A percentile compares a stretch with the other conserved stretches of the same genome.
Evolutionary conservation across 2,329 filamentous ascomycete genomes (phyloP).

Genomic region (Anthostomella pinea): DNA sequence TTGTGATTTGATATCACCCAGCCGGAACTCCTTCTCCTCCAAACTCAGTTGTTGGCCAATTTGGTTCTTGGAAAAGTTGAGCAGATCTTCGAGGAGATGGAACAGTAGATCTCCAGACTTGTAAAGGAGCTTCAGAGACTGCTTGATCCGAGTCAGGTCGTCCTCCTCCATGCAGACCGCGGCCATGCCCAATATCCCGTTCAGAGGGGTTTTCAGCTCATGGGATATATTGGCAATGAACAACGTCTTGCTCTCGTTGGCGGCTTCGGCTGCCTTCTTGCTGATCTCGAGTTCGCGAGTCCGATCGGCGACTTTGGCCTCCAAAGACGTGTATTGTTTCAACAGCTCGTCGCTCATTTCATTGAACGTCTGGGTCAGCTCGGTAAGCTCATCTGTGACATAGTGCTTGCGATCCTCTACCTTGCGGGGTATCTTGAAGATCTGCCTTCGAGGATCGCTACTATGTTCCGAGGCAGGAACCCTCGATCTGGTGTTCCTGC

Average conservation of each 20-base stretch:
- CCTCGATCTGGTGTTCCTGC: constrained; percentile 29
- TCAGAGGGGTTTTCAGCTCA: constrained; percentile 89
- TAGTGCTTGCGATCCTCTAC: constrained; percentile 73
- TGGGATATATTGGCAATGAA: constrained; percentile 94
- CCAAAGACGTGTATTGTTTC: constrained; percentile 80
- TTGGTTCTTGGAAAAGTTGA: constrained; percentile 94
- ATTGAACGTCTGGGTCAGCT: constrained; percentile 82
- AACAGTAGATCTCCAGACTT: constrained; percentile 82
- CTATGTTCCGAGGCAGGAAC: constrained; percentile 31
- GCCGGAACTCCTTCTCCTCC: constrained; percentile 79
- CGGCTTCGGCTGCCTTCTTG: constrained; percentile 90
- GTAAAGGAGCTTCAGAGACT: constrained; percentile 83
- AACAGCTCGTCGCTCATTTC: constrained; percentile 90
- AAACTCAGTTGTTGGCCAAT: constrained; percentile 80
- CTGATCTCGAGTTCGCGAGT: constrained; percentile 83
- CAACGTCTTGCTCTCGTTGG: constrained; percentile 93
- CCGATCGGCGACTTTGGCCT: constrained; percentile 78
- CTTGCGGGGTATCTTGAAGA: constrained; percentile 81
- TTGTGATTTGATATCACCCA: constrained; percentile 82
- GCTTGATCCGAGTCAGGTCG: constrained; percentile 72
- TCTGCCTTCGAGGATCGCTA: constrained; percentile 44
- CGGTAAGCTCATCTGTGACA: constrained; percentile 80
- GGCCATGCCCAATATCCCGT: constrained; percentile 93
- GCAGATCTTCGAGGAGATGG: constrained; percentile 81
- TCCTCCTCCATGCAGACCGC: constrained; percentile 91